A percentile compares a stretch with the other conserved stretches of the same genome.
phyloP scores from a whole-genome alignment of 148 eudicot genomes.

The Heliosperma pusillum region DNA sequence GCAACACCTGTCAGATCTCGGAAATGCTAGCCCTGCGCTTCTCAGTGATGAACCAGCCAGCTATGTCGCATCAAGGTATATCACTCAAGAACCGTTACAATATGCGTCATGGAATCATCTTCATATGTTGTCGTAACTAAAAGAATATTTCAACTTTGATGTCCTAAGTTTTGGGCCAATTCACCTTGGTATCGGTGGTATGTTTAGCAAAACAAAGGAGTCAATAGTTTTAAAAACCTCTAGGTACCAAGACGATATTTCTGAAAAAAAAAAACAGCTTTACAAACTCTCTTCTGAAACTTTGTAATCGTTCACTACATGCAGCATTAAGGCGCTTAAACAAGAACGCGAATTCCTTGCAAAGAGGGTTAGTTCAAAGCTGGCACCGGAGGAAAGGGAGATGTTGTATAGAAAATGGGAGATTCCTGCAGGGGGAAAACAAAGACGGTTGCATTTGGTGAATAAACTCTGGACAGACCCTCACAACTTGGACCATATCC shows the following conservation, averaged over 20 bases:
- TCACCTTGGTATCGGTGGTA: too few species aligned
- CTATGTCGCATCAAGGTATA: constrained; percentile 77
- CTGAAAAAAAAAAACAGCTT: neutral
- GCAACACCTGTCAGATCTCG: constrained; percentile 87
- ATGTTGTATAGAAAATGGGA: constrained; percentile 80
- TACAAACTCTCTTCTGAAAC: neutral
- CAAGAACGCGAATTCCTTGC: constrained; percentile 93
- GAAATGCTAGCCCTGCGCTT: constrained; percentile 98
- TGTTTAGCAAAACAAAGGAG: too few species aligned
- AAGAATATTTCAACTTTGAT: too few species aligned
- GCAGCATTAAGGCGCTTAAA: constrained; percentile 80
- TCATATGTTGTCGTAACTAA: too few species aligned
- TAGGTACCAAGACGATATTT: too few species aligned
- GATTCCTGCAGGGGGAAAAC: constrained; percentile 80
- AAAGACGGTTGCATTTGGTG: constrained; percentile 79
- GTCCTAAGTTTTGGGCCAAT: too few species aligned
- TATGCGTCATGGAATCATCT: too few species aligned
- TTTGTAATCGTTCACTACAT: neutral
- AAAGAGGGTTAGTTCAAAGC: constrained; percentile 78
- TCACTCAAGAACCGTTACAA: neutral
- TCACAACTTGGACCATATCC: constrained; percentile 67
- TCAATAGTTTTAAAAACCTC: too few species aligned
- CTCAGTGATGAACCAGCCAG: constrained; percentile 85
- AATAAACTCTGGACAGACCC: constrained; percentile 96
- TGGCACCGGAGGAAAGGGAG: constrained; percentile 77